phyloP scores from a whole-genome alignment of 768 basidiomycete genomes.

The Dioszegia aurantiaca region DNA sequence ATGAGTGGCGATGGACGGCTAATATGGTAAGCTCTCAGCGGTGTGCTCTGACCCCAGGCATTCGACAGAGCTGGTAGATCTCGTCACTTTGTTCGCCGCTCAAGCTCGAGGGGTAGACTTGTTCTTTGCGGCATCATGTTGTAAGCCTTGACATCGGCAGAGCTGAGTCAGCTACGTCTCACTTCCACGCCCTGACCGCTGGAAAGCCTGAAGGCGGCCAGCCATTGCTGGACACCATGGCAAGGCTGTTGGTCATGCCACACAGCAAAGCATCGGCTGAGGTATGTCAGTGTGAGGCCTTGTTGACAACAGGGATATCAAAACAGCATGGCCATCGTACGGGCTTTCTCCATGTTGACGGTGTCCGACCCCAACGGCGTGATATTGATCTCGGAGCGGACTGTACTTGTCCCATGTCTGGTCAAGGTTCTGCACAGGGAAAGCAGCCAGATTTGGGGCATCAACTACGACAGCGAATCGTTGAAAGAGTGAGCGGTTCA shows the following conservation, averaged over 20 bases:
- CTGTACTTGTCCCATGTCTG: slow-evolving; percentile 36
- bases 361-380: slow-evolving; percentile 41
- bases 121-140: slow-evolving; percentile 24
- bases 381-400: slow-evolving; percentile 33
- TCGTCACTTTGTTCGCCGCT: slow-evolving; percentile 9
- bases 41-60: slow-evolving; percentile 19
- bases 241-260: slow-evolving; percentile 3
- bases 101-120: slow-evolving; percentile 21
- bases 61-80: slow-evolving; percentile 24
- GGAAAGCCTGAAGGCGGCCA: slow-evolving; percentile 11
- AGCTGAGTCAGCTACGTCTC: slow-evolving; percentile 11
- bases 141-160: slow-evolving; percentile 11
- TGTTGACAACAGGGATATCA: background rate
- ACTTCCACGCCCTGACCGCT: slow-evolving; percentile 26
- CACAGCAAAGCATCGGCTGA: background rate
- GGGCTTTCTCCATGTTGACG: slow-evolving; percentile 25
- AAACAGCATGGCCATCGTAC: slow-evolving; percentile 11
- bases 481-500: background rate
- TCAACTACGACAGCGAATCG: slow-evolving; percentile 15
- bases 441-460: slow-evolving; percentile 38
- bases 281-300: background rate
- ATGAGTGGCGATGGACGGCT: slow-evolving; percentile 13
- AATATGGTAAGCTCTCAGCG: slow-evolving; percentile 23
- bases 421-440: slow-evolving; percentile 35
- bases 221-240: slow-evolving; percentile 24